Percentiles rank a stretch among this genome's conserved stretches.
phyloP scores from a whole-genome alignment of 2,329 filamentous ascomycete genomes.

The Monilinia polystroma region DNA sequence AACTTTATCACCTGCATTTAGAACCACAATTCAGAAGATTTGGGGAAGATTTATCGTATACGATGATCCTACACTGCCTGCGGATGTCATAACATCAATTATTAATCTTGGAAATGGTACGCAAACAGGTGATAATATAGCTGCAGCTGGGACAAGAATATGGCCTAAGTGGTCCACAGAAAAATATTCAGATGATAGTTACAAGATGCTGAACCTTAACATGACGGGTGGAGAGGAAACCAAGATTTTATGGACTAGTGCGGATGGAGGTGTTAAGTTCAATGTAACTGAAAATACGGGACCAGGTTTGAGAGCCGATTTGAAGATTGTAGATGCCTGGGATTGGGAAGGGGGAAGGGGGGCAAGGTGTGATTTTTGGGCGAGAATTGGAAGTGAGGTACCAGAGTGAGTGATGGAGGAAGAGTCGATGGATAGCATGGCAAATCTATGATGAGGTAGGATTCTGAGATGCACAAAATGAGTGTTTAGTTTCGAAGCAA shows the following conservation, averaged over 20 bases:
- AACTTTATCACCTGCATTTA: constrained; percentile 24
- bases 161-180: constrained; percentile 11
- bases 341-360: constrained; percentile 29
- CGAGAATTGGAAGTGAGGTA: constrained; percentile 21
- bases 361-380: constrained; percentile 28
- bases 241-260: background rate
- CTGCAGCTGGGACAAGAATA: background rate
- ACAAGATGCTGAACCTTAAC: constrained; percentile 18
- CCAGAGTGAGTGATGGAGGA: constrained; percentile 19
- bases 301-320: constrained; percentile 17
- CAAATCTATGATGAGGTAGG: too few species aligned
- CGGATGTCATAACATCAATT: background rate
- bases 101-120: background rate
- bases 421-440: too few species aligned
- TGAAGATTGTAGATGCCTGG: constrained; percentile 29
- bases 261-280: constrained; percentile 4
- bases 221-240: constrained; percentile 16
- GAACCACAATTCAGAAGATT: constrained; percentile 23
- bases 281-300: constrained; percentile 6
- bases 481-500: background rate
- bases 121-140: background rate
- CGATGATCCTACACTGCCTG: constrained; percentile 16
- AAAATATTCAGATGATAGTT: background rate
- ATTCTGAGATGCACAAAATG: background rate
- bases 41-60: constrained; percentile 27